Evolutionary conservation across 2,329 filamentous ascomycete genomes (phyloP), one percentile per base, ranked within the genome.

Genomic region (Xylariaceae sp.): DNA sequence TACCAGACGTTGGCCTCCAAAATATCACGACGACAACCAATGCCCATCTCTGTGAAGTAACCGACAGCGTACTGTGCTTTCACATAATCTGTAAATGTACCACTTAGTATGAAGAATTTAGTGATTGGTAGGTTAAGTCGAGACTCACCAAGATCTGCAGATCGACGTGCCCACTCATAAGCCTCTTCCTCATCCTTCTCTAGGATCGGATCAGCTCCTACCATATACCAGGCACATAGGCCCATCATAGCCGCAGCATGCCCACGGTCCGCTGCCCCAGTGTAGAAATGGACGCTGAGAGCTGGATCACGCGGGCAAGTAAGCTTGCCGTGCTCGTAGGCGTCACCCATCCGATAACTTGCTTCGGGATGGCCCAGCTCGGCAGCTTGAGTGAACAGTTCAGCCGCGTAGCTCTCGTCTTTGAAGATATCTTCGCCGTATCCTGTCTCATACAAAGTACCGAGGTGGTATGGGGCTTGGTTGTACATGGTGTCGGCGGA

Each of bases 1-100:
- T 98, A 98, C 91, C 90, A 97, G 24, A 95, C 87, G 59, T 98
- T 98, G 53, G 93, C 91, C 64, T 96, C 90, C 33, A 98, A 77
- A n/a, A 91, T 83, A 62, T 98, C 93, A 37, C 89, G 83, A 29
- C 89, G 86, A 63, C 89, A 96, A 37, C 93, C 93, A 54, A 98
- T 96, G 48, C 93, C 93, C 87, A 94, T 95, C 64, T 98, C 93
- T 4, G 90, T 96, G 63, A 98, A 98, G 66, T 96, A 97, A 34
- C 89, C 93, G 17, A 95, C 81, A 0, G 93, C 89, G 56, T 97
- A 98, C 62, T 96, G 82, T n/a, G 93, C 93, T 54, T 81, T 81
- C 48, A 78, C 74, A 45, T 72, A 78, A 37, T 80, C 85, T 87
- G 50, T n/a, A 11, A 19, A 36, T 19, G 18, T 16, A 22, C 22